These are phyloP conservation scores for California macrophylla DNA, from an alignment of 441 rosid genomes.

Conservation along the genomic window DNA sequence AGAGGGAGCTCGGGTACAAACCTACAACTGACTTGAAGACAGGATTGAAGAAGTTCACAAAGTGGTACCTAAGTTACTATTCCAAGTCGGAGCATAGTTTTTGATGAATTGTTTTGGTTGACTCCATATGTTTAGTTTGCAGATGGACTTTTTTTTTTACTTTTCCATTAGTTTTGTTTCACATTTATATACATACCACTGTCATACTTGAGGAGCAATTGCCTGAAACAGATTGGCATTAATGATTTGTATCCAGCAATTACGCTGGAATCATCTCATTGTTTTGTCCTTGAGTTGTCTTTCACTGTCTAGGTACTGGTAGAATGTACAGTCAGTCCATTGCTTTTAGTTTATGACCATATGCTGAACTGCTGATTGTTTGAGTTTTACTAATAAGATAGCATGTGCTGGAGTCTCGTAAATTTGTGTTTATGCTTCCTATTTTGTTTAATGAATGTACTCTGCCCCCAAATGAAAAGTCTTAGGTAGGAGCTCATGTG, in stretches of 20 bases:
- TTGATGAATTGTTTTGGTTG: conserved; percentile 25
- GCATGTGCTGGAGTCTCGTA: conserved; percentile 29
- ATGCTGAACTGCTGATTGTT: background rate
- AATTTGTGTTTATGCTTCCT: background rate
- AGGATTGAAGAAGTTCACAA: conserved; percentile 86
- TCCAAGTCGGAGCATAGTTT: conserved; percentile 53
- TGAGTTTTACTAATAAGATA: conserved; percentile 43
- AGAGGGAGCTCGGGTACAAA: conserved; percentile 70
- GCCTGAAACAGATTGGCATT: background rate
- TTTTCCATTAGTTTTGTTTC: background rate
- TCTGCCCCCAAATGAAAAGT: too few relatives aligned
- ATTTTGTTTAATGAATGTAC: background rate
- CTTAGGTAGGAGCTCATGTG: background rate
- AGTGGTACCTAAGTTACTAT: conserved; percentile 87
- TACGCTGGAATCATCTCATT: background rate
- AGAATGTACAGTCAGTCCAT: background rate
- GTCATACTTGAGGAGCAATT: background rate
- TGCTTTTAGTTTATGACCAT: background rate
- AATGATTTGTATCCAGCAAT: background rate
- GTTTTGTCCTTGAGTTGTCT: background rate
- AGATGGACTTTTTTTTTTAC: background rate
- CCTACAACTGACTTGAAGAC: conserved; percentile 83
- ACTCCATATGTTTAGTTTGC: background rate
- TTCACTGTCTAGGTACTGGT: background rate
- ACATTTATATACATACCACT: background rate